phyloP scores from a whole-genome alignment of 306 rosid genomes.

The Chamaecrista fasciculata region DNA sequence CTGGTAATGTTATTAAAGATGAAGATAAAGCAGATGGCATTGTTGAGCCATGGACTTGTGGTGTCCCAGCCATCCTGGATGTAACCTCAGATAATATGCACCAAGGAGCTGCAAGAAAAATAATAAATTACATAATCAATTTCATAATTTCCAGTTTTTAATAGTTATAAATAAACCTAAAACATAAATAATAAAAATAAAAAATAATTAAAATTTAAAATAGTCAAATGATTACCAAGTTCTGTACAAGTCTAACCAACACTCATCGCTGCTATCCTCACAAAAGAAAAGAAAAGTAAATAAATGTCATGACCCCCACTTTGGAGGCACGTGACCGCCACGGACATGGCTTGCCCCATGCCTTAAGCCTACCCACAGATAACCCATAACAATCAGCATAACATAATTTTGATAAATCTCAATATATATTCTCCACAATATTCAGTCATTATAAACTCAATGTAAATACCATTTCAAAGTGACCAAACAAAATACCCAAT shows the following conservation, averaged over 20 bases:
- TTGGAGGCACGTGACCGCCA: too few relatives aligned
- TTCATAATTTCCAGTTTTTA: background rate
- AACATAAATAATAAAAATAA: too few relatives aligned
- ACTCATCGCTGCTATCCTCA: background rate
- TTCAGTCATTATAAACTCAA: too few relatives aligned
- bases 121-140: constrained; percentile 2
- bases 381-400: too few relatives aligned
- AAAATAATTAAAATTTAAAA: too few relatives aligned
- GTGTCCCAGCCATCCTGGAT: constrained; percentile 55
- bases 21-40: constrained; percentile 50
- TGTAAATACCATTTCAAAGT: too few relatives aligned
- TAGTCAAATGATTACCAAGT: background rate
- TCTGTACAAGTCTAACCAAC: background rate
- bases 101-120: background rate
- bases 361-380: too few relatives aligned
- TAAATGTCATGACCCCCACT: too few relatives aligned
- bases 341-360: too few relatives aligned
- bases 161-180: background rate
- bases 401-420: too few relatives aligned
- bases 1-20: constrained; percentile 30
- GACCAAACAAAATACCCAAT: too few relatives aligned
- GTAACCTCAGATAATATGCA: constrained; percentile 12
- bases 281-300: background rate
- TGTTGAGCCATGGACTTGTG: constrained; percentile 44
- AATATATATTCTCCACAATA: too few relatives aligned